Percentiles rank a stretch among this genome's conserved stretches.
phyloP scores from a whole-genome alignment of 148 eudicot species.

The Persicaria tinctoria region DNA sequence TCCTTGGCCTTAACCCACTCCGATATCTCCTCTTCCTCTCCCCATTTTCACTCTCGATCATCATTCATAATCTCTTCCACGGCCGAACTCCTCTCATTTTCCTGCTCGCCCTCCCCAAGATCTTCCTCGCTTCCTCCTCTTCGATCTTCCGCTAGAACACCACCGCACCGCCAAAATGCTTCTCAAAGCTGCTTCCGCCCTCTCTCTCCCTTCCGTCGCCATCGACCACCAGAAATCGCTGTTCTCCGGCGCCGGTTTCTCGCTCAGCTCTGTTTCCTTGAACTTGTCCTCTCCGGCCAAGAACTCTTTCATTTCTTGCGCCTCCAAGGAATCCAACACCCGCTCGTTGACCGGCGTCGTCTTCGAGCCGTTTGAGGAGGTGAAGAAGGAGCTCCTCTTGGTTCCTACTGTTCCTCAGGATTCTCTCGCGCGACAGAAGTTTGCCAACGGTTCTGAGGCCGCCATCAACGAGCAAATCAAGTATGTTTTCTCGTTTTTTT shows the following conservation, averaged over 20 bases:
- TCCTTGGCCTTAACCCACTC: neutral
- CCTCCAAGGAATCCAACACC: conserved; percentile 26
- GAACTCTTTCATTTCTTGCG: conserved; percentile 16
- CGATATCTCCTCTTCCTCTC: conserved; percentile 4
- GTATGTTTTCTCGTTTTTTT: conserved; percentile 23
- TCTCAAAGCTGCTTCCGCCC: conserved; percentile 40
- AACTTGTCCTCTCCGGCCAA: conserved; percentile 19
- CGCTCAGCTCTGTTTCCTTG: conserved; percentile 1
- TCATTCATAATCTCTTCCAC: neutral
- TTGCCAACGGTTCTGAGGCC: conserved; percentile 45
- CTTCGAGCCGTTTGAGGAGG: conserved; percentile 58
- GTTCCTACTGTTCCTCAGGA: conserved; percentile 43
- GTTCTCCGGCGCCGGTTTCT: conserved; percentile 6
- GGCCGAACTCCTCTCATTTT: neutral
- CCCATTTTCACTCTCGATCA: conserved; percentile 1
- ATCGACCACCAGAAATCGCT: conserved; percentile 16
- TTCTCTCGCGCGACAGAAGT: conserved; percentile 70
- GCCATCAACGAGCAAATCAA: conserved; percentile 88
- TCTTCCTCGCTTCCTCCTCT: neutral
- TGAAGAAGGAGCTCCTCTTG: conserved; percentile 47
- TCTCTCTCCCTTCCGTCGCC: conserved; percentile 23
- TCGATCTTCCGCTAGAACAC: conserved; percentile 3
- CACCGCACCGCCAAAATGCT: conserved; percentile 25
- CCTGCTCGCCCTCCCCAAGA: conserved; percentile 6
- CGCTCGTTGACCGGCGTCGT: conserved; percentile 44